Percentiles rank a stretch among this genome's conserved stretches.
Evolutionary conservation across 768 basidiomycete species (phyloP).

Genomic region (Pisolithus orientalis): DNA sequence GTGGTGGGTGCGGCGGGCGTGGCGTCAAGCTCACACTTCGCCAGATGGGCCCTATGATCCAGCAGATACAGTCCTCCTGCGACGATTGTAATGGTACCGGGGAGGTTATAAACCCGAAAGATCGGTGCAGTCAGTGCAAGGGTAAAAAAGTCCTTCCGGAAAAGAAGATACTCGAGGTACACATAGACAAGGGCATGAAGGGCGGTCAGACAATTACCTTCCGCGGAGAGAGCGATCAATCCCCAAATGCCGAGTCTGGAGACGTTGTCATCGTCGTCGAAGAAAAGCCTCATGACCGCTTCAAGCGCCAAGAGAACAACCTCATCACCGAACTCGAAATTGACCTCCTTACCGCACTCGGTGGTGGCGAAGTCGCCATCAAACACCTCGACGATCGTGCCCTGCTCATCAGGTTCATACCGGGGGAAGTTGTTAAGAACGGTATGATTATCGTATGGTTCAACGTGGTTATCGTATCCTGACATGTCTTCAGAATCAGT

Average conservation of each 20-base stretch:
- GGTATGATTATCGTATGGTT: constrained; percentile 45
- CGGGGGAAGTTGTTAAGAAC: constrained; percentile 90
- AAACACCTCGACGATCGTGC: constrained; percentile 92
- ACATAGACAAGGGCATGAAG: constrained; percentile 98
- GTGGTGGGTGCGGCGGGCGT: constrained; percentile 75
- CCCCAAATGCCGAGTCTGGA: constrained; percentile 82
- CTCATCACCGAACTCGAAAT: constrained; percentile 83
- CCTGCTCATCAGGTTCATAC: constrained; percentile 73
- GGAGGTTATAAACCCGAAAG: constrained; percentile 90
- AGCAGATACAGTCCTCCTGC: constrained; percentile 95
- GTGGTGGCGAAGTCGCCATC: constrained; percentile 85
- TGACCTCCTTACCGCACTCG: constrained; percentile 89
- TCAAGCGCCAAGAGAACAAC: constrained; percentile 86
- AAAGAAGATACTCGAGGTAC: constrained; percentile 95
- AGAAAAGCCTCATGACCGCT: constrained; percentile 85
- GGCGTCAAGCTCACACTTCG: constrained; percentile 88
- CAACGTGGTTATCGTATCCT: background rate
- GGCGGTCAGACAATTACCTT: constrained; percentile 88
- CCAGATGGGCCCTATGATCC: constrained; percentile 99
- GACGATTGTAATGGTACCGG: constrained; percentile 92
- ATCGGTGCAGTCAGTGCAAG: constrained; percentile 87
- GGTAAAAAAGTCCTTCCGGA: constrained; percentile 93
- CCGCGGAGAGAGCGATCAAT: constrained; percentile 87
- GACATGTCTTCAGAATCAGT: constrained; percentile 53
- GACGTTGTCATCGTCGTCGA: constrained; percentile 94